phyloP scores from a whole-genome alignment of 2,329 filamentous ascomycete genomes.

The Trichoderma guizhouense region DNA sequence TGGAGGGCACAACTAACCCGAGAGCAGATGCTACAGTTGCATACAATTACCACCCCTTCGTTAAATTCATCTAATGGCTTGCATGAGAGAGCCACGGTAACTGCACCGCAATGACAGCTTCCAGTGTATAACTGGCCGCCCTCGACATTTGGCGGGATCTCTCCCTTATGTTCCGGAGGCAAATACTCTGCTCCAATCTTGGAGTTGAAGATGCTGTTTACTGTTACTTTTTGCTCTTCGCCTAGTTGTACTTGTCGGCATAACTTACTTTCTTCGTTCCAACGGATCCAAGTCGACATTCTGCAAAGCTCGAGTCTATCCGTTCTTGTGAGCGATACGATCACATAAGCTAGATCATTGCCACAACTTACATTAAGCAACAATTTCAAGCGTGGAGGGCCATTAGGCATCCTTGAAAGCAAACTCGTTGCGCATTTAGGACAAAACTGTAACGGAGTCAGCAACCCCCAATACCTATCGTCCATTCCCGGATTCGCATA shows the following conservation, averaged over 20 bases:
- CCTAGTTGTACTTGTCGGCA: constrained; percentile 34
- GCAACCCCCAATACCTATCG: not conserved
- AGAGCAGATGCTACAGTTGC: constrained; percentile 51
- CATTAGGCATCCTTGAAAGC: constrained; percentile 24
- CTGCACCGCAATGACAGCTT: constrained; percentile 52
- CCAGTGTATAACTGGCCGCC: constrained; percentile 44
- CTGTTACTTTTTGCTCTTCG: constrained; percentile 4
- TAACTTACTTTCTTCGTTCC: constrained; percentile 38
- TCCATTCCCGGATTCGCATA: constrained; percentile 13
- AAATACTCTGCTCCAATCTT: constrained; percentile 29
- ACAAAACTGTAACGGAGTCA: constrained; percentile 44
- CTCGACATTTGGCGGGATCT: constrained; percentile 36
- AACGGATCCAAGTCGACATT: constrained; percentile 36
- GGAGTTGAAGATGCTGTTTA: not conserved
- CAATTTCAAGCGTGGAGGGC: not conserved
- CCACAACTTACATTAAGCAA: constrained; percentile 19
- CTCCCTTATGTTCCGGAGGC: constrained; percentile 37
- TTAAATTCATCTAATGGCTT: constrained; percentile 41
- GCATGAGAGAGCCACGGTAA: constrained; percentile 42
- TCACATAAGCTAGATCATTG: too few species aligned
- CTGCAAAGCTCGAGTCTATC: not conserved
- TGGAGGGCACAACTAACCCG: constrained; percentile 31
- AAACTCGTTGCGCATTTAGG: constrained; percentile 47
- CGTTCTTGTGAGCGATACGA: not conserved
- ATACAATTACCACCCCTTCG: constrained; percentile 35